Evolutionary conservation across 257 asterid genomes (phyloP).

Genomic region (Solanum habrochaites): DNA sequence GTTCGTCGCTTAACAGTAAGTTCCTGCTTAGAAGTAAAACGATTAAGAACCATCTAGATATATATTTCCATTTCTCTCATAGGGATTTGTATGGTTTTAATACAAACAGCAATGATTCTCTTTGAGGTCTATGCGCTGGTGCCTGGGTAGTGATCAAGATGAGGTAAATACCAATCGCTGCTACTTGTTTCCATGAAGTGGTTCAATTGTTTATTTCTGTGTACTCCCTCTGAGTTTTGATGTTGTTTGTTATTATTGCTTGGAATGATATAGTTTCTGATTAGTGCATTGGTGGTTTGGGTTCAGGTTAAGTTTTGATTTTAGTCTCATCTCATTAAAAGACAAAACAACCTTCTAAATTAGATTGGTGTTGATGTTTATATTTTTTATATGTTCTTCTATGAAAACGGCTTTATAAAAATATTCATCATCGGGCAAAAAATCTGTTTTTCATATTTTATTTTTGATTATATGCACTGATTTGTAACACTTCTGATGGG

Average conservation of each 20-base stretch:
- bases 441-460: background rate
- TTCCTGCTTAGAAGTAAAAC: no score
- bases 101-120: no score
- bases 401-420: no score
- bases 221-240: background rate
- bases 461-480: background rate
- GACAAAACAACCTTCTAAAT: background rate
- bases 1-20: no score
- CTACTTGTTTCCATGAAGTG: background rate
- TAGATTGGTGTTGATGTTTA: background rate
- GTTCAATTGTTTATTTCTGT: background rate
- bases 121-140: no score
- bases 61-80: no score
- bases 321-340: background rate
- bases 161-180: slow-evolving; percentile 39
- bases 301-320: background rate
- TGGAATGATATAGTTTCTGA: background rate
- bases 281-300: background rate
- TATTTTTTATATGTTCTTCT: no score
- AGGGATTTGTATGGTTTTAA: no score
- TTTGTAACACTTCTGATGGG: no score
- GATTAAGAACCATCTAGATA: no score
- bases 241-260: background rate
- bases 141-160: no score
- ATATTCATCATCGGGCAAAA: background rate